These are phyloP conservation scores for Sugiyamaella floridensis DNA, from an alignment of 805 yeast genomes.

Conservation along the genomic window DNA sequence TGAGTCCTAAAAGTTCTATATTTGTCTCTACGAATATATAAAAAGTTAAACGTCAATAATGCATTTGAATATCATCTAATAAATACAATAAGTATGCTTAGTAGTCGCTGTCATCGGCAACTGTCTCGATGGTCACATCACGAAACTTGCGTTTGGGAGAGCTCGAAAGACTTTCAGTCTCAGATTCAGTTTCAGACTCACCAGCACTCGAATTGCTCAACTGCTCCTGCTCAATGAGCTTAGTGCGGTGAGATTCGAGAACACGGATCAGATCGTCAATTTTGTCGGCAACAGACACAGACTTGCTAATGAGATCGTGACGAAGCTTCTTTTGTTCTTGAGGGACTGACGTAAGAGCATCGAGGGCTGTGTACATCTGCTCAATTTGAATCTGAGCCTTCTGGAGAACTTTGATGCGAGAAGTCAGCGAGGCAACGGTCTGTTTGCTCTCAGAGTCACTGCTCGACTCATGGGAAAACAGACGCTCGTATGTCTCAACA, in stretches of 20 bases:
- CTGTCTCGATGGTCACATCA: slow-evolving; percentile 17
- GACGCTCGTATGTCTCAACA: slow-evolving; percentile 19
- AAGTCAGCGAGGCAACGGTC: slow-evolving; percentile 8
- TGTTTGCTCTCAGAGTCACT: slow-evolving; percentile 3
- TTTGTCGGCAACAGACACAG: slow-evolving; percentile 21
- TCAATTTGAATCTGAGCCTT: slow-evolving; percentile 23
- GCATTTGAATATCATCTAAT: too few species aligned
- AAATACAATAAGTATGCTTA: slow-evolving; percentile 3
- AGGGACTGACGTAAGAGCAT: slow-evolving; percentile 6
- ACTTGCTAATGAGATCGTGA: slow-evolving; percentile 16
- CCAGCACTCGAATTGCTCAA: not conserved
- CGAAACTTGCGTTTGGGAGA: slow-evolving; percentile 2
- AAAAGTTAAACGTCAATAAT: too few species aligned
- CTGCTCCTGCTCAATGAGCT: slow-evolving; percentile 9
- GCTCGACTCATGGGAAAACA: slow-evolving; percentile 9
- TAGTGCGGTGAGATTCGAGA: slow-evolving; percentile 11
- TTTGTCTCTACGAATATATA: too few species aligned
- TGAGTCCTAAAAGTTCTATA: too few species aligned
- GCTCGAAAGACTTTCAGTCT: not conserved
- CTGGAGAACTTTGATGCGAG: slow-evolving; percentile 25
- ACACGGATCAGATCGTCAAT: slow-evolving; percentile 17
- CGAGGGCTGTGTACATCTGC: slow-evolving; percentile 21
- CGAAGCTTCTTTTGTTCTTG: slow-evolving; percentile 13
- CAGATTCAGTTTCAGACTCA: slow-evolving; percentile 6
- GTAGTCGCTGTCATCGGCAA: slow-evolving; percentile 19